phyloP scores from a whole-genome alignment of 345 rosid genomes.

The Draba incana region DNA sequence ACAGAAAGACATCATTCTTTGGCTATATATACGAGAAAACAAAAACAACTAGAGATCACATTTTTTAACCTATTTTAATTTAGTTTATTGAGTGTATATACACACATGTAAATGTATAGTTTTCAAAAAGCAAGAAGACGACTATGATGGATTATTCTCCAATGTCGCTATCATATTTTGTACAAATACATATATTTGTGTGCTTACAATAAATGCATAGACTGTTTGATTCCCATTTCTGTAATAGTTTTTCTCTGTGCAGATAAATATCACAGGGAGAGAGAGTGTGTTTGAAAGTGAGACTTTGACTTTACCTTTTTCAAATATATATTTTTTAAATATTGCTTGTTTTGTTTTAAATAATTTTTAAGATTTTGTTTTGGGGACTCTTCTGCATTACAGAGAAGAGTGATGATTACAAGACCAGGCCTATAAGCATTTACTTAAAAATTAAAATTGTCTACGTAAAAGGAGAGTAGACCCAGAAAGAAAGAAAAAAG shows the following conservation, averaged over 20 bases:
- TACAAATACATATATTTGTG: slow-evolving; percentile 45
- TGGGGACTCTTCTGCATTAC: slow-evolving; percentile 27
- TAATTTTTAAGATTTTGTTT: not conserved
- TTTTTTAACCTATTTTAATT: not conserved
- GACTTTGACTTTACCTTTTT: slow-evolving; percentile 37
- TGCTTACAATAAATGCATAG: slow-evolving; percentile 46
- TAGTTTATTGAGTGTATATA: slow-evolving; percentile 30
- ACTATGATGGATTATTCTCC: slow-evolving; percentile 75
- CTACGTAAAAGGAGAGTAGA: slow-evolving; percentile 35
- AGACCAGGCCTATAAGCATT: slow-evolving; percentile 52
- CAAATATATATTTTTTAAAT: not conserved
- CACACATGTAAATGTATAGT: slow-evolving; percentile 20
- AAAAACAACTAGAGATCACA: not conserved
- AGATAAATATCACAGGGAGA: slow-evolving; percentile 45
- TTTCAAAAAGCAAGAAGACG: slow-evolving; percentile 55
- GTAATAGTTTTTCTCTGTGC: slow-evolving; percentile 44
- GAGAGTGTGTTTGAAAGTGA: slow-evolving; percentile 39
- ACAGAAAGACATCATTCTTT: slow-evolving; percentile 69
- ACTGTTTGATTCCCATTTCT: slow-evolving; percentile 43
- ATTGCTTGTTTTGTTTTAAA: no score
- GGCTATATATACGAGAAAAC: slow-evolving; percentile 44
- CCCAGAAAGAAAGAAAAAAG: slow-evolving; percentile 28
- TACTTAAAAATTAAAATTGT: slow-evolving; percentile 24
- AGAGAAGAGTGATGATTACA: slow-evolving; percentile 63
- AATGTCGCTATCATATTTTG: slow-evolving; percentile 61